These are phyloP conservation scores for Anthracocystis walkeri DNA, from an alignment of 1,284 basidiomycete species.

Conservation along the genomic window DNA sequence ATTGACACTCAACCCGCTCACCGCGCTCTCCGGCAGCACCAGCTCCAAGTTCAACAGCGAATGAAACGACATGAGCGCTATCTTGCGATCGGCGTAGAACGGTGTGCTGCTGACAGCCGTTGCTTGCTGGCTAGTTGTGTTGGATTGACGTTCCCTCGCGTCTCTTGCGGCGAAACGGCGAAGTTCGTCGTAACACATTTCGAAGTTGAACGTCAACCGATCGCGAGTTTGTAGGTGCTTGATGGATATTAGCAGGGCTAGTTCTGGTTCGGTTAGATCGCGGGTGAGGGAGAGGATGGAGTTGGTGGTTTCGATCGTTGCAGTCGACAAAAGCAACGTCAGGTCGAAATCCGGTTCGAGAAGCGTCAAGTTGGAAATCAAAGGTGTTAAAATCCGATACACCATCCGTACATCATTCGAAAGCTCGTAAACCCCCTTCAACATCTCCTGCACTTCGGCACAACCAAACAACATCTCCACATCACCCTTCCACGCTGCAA, in stretches of 20 bases:
- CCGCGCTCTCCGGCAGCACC: conserved; percentile 31
- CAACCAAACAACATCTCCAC: conserved; percentile 29
- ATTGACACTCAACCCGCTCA: conserved; percentile 23
- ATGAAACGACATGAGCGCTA: conserved; percentile 45
- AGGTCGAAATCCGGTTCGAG: conserved; percentile 18
- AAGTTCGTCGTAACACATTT: conserved; percentile 64
- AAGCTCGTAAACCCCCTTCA: conserved; percentile 50
- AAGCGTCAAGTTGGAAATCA: conserved; percentile 17
- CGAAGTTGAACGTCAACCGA: conserved; percentile 66
- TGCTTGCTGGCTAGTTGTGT: neutral
- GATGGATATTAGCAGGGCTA: conserved; percentile 62
- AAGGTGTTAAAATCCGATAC: conserved; percentile 32
- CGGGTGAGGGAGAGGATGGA: conserved; percentile 31
- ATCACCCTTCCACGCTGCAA: conserved; percentile 36
- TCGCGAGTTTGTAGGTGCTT: conserved; percentile 63
- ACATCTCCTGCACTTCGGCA: conserved; percentile 24
- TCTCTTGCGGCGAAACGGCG: conserved; percentile 51
- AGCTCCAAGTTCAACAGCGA: conserved; percentile 35
- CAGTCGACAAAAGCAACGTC: conserved; percentile 19
- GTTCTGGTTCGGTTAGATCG: conserved; percentile 58
- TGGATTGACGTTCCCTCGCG: conserved; percentile 24
- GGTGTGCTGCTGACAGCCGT: conserved; percentile 24
- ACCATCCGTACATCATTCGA: conserved; percentile 53
- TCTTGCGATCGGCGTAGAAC: conserved; percentile 39
- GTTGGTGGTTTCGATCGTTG: conserved; percentile 12